Percentiles rank a stretch among this genome's conserved stretches.
Conservation (phyloP, 179 eudicot species). For the Carnegiea gigantea region DNA sequence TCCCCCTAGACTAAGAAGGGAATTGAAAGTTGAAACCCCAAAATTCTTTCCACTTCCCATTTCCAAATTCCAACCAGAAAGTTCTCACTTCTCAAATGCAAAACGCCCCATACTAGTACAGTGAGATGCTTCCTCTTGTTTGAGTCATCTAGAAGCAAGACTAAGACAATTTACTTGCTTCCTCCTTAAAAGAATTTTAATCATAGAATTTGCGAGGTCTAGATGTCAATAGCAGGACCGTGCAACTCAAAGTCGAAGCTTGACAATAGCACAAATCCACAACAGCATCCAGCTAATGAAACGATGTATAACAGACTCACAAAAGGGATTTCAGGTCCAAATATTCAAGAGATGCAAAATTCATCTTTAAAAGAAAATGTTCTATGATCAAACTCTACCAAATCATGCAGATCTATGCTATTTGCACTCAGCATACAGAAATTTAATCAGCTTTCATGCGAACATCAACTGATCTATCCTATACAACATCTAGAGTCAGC, state of each 20-base stretch:
- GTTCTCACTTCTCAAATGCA: too few species aligned
- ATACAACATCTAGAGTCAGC: neutral
- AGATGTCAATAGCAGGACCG: neutral
- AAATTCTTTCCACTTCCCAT: neutral
- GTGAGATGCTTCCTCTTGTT: neutral
- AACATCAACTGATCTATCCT: neutral
- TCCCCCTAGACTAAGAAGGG: too few species aligned
- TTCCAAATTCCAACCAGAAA: neutral
- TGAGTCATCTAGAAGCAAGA: neutral
- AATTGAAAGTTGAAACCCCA: too few species aligned
- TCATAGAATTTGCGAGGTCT: neutral
- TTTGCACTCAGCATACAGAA: neutral
- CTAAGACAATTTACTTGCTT: neutral
- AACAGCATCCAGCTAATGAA: neutral
- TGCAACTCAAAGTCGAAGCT: neutral
- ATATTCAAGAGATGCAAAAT: too few species aligned
- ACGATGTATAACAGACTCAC: too few species aligned
- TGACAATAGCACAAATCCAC: neutral
- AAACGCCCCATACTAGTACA: too few species aligned
- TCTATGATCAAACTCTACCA: too few species aligned
- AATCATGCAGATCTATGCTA: neutral
- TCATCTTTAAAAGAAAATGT: too few species aligned
- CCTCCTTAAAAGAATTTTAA: neutral
- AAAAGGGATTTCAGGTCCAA: too few species aligned
- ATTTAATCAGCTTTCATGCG: neutral